Evolutionary conservation across 2,329 filamentous ascomycete genomes (phyloP).

Genomic region (Rhytidhysteron rufulum): DNA sequence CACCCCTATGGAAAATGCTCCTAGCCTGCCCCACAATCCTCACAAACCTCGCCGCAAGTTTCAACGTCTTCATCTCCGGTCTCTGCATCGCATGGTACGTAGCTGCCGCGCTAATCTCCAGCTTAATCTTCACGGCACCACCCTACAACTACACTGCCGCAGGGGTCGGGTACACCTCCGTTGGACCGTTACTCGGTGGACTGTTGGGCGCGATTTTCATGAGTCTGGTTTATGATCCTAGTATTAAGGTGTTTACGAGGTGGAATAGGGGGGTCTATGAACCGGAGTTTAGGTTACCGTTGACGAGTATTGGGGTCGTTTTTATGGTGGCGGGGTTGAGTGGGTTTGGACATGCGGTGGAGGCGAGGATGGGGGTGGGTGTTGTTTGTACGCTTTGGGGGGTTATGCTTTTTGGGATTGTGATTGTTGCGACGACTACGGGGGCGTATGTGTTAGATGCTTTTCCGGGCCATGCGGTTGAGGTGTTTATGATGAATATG

Average conservation of each 20-base stretch:
- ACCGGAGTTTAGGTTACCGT: slow-evolving; percentile 16
- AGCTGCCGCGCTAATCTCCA: slow-evolving; percentile 4
- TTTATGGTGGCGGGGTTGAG: neutral
- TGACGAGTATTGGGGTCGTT: slow-evolving; percentile 11
- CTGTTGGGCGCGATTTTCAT: slow-evolving; percentile 21
- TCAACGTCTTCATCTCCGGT: neutral
- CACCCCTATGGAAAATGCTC: neutral
- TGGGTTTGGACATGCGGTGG: neutral
- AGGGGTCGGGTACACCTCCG: slow-evolving; percentile 42
- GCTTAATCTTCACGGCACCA: slow-evolving; percentile 47
- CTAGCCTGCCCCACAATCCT: neutral
- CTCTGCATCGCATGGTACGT: neutral
- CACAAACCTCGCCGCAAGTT: neutral
- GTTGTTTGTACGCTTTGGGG: neutral
- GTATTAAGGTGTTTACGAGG: neutral
- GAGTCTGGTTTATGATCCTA: slow-evolving; percentile 9
- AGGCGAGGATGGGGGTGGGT: neutral
- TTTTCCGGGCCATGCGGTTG: slow-evolving; percentile 25
- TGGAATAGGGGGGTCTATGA: slow-evolving; percentile 16
- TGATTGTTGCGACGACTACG: slow-evolving; percentile 14
- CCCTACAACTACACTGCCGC: slow-evolving; percentile 44
- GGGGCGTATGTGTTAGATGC: slow-evolving; percentile 22
- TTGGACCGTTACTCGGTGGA: slow-evolving; percentile 40
- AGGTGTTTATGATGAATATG: slow-evolving; percentile 34
- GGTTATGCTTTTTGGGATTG: slow-evolving; percentile 3